Evolutionary conservation across 1,284 basidiomycete species (phyloP).

Genomic region (Ganoderma sinense): DNA sequence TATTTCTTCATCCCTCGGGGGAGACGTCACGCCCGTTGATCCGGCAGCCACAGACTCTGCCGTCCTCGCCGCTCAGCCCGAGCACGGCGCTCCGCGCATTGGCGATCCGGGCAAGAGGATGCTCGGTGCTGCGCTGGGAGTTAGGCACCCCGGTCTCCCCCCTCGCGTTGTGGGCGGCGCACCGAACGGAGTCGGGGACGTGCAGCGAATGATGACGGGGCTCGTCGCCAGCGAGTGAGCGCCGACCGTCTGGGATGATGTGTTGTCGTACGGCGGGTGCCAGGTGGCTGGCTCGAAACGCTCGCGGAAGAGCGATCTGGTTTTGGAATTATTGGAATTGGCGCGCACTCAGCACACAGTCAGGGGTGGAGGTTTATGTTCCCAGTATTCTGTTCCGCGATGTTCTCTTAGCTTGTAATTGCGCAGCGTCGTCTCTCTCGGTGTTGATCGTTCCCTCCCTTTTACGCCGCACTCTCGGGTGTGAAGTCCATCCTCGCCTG

Average conservation of each 20-base stretch:
- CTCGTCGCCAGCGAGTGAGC: slow-evolving; percentile 75
- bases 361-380: slow-evolving; percentile 34
- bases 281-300: slow-evolving; percentile 1
- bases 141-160: slow-evolving; percentile 76
- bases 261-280: not conserved
- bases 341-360: slow-evolving; percentile 29
- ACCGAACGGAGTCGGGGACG: slow-evolving; percentile 73
- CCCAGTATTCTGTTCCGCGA: slow-evolving; percentile 29
- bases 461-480: slow-evolving; percentile 11
- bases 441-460: slow-evolving; percentile 34
- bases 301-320: slow-evolving; percentile 13
- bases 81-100: slow-evolving; percentile 60
- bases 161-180: slow-evolving; percentile 64
- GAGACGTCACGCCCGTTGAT: slow-evolving; percentile 52
- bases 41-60: slow-evolving; percentile 64
- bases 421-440: slow-evolving; percentile 26
- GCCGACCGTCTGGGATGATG: slow-evolving; percentile 33
- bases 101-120: slow-evolving; percentile 87
- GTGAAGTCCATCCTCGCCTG: slow-evolving; percentile 8
- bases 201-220: slow-evolving; percentile 81
- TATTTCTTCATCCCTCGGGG: slow-evolving; percentile 74
- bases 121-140: slow-evolving; percentile 82
- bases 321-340: slow-evolving; percentile 13
- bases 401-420: slow-evolving; percentile 33
- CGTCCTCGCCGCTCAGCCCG: slow-evolving; percentile 59